phyloP scores from a whole-genome alignment of 2,329 filamentous ascomycete species.

The Fusarium sp. region DNA sequence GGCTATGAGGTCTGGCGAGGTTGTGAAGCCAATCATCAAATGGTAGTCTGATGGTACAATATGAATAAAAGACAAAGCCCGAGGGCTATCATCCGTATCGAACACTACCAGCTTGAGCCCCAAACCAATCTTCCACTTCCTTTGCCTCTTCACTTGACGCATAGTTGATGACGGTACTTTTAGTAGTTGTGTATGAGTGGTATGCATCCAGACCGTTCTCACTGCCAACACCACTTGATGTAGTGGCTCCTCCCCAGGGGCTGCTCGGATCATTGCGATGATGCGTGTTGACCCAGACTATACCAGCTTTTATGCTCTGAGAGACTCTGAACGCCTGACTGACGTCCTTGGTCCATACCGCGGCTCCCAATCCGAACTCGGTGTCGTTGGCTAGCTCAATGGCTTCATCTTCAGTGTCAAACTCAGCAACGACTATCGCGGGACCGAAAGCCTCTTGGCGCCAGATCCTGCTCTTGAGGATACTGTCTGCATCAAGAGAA shows the following conservation, averaged over 20 bases:
- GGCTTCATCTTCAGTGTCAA: conserved; percentile 78
- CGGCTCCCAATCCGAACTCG: conserved; percentile 80
- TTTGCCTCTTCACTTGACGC: conserved; percentile 64
- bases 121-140: conserved; percentile 74
- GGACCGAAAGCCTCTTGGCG: conserved; percentile 87
- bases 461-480: conserved; percentile 77
- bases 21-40: conserved; percentile 50
- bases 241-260: conserved; percentile 74
- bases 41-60: conserved; percentile 33
- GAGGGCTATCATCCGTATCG: conserved; percentile 44
- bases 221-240: conserved; percentile 73
- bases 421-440: conserved; percentile 79
- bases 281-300: conserved; percentile 69
- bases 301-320: conserved; percentile 75
- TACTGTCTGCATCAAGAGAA: conserved; percentile 62
- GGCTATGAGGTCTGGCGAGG: conserved; percentile 46
- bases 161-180: conserved; percentile 77
- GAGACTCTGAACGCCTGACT: conserved; percentile 80
- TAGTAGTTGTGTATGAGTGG: conserved; percentile 67
- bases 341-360: conserved; percentile 79
- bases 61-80: not conserved
- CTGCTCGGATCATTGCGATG: conserved; percentile 78
- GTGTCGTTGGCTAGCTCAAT: conserved; percentile 77
- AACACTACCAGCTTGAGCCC: conserved; percentile 65
- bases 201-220: conserved; percentile 77